Evolutionary conservation across 2,329 filamentous ascomycete genomes (phyloP), one percentile per base, ranked within the genome.

Genomic region (Talaromyces sp.): DNA sequence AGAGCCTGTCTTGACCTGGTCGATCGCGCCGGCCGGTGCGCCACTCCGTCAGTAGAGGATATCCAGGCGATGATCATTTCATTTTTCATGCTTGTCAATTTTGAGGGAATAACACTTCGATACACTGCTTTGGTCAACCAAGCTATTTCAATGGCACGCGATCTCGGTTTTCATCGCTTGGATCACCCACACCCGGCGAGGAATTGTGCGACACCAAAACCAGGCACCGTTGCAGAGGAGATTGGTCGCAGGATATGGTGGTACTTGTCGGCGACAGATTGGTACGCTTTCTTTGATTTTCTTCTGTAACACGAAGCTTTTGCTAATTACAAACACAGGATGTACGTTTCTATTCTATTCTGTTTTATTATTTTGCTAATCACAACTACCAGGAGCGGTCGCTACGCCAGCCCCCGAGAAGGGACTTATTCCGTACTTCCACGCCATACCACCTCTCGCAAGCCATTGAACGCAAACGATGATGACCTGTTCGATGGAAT

Each of bases 201-300:
- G 8, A 61, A 49, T n/a, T 27, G 28, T 15, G 44, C 47, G 28
- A 42, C 36, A 27, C 55, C 59, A 3, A 58, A 22, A 30, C 9
- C 13, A 7, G 55, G 55, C n/a, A 57, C 70, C 17, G 62, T 73
- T 7, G 64, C 66, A n/a, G 65, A 71, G 8, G 77, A 78, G 55
- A 70, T 74, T 2, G 70, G 71, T 28, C 63, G 77, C 33, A 71
- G 76, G n/a, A 64, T 77, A 2, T 78, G 75, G 76, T 78, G 76
- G 76, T 76, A 78, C 65, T 61, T 78, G 8, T 70, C 68, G 25
- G 65, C 70, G 10, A 71, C 70, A 42, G 76, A 78, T 58, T 78
- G 75, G 75, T 73, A 65, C 55, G 66, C 57, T 7, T 51, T 13
- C 27, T 11, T 15, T 51, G 19, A 13, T 25, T 22, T 39, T 27